A percentile compares a stretch with the other conserved stretches of the same genome.
phyloP scores from a whole-genome alignment of 108 stramenopile species.

The Fragilaria radians region DNA sequence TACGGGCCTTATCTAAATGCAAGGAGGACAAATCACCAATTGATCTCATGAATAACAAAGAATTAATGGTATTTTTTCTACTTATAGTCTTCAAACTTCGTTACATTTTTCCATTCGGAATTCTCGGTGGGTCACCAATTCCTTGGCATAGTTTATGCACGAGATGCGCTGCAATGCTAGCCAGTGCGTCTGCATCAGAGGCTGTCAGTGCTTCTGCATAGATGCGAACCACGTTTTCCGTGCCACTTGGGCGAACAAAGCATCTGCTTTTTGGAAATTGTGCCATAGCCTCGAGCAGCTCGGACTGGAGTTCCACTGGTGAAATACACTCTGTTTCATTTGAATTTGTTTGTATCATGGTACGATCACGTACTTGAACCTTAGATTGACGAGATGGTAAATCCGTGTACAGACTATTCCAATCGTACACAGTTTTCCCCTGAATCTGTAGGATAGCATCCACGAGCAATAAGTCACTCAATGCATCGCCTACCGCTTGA shows the following conservation, averaged over 20 bases:
- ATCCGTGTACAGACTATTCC: conserved; percentile 85
- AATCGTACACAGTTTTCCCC: conserved; percentile 59
- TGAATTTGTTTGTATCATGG: conserved; percentile 68
- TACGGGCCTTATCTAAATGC: no score
- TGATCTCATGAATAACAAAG: no score
- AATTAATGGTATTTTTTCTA: no score
- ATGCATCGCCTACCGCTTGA: conserved; percentile 97
- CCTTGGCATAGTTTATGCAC: conserved; percentile 64
- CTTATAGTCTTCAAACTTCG: no score
- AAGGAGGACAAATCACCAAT: no score
- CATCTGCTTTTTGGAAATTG: conserved; percentile 40
- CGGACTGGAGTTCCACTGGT: conserved; percentile 79
- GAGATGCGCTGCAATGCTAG: conserved; percentile 57
- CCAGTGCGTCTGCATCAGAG: conserved; percentile 57
- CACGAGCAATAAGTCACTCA: conserved; percentile 90
- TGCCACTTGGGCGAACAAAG: conserved; percentile 98
- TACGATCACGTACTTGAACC: conserved; percentile 85
- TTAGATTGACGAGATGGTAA: conserved; percentile 93
- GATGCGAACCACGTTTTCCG: conserved; percentile 98
- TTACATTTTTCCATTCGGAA: conserved; percentile 6
- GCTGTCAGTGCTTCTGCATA: conserved; percentile 92
- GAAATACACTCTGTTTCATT: conserved; percentile 84
- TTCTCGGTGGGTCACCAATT: conserved; percentile 46
- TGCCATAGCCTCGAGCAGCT: conserved; percentile 69
- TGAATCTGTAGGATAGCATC: conserved; percentile 76